phyloP scores from a whole-genome alignment of 2,329 filamentous ascomycete genomes.

The Mycogone perniciosa region DNA sequence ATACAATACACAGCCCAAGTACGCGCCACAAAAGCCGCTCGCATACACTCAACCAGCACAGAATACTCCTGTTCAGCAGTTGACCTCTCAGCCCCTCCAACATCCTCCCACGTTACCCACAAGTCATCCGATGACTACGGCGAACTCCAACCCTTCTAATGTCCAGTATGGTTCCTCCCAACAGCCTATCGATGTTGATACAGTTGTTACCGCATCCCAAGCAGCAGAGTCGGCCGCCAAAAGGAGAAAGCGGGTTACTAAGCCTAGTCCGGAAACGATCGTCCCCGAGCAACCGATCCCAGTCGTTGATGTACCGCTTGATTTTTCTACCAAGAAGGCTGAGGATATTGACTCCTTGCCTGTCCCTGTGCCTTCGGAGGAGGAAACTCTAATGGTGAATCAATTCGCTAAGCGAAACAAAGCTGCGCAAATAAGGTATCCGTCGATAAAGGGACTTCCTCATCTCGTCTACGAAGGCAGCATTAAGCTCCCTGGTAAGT shows the following conservation, averaged over 20 bases:
- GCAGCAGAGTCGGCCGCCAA: slow-evolving; percentile 27
- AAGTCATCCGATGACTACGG: slow-evolving; percentile 1
- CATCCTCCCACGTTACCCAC: slow-evolving; percentile 1
- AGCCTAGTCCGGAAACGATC: slow-evolving; percentile 21
- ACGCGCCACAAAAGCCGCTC: slow-evolving; percentile 17
- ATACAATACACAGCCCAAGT: slow-evolving; percentile 9
- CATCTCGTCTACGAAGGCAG: slow-evolving; percentile 32
- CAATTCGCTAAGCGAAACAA: slow-evolving; percentile 34
- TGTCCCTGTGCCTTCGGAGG: slow-evolving; percentile 26
- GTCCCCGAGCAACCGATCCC: slow-evolving; percentile 21
- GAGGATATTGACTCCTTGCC: slow-evolving; percentile 30
- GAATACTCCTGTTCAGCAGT: slow-evolving; percentile 11
- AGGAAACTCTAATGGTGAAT: slow-evolving; percentile 30
- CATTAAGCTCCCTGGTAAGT: slow-evolving; percentile 33
- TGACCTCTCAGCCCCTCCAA: slow-evolving; percentile 13
- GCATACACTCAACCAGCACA: slow-evolving; percentile 16
- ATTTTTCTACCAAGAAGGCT: slow-evolving; percentile 24
- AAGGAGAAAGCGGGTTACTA: slow-evolving; percentile 33
- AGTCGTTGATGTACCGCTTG: slow-evolving; percentile 24
- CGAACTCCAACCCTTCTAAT: background rate
- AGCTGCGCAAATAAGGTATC: slow-evolving; percentile 32
- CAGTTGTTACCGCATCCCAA: slow-evolving; percentile 16
- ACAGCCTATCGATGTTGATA: slow-evolving; percentile 18
- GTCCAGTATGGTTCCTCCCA: slow-evolving; percentile 20
- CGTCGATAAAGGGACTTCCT: slow-evolving; percentile 33